Conservation (phyloP, 345 rosid species). For the Toxicodendron radicans region DNA sequence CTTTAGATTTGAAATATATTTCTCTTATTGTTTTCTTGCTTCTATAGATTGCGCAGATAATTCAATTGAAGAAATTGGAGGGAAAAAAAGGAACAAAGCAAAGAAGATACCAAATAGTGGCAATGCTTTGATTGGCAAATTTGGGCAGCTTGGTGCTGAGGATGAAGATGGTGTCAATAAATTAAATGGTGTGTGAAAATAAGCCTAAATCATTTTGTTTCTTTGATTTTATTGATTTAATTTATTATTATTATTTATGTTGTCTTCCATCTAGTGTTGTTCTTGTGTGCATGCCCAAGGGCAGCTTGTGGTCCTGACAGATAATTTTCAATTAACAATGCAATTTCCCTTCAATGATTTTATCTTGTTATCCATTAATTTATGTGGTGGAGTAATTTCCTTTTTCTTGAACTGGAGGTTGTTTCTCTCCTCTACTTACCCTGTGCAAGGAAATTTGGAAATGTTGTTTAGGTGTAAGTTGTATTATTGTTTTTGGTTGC, state of each 20-base stretch:
- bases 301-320: not conserved
- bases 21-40: not conserved
- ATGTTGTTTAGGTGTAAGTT: not conserved
- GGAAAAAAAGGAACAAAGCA: slow-evolving; percentile 28
- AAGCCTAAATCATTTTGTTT: not conserved
- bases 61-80: not conserved
- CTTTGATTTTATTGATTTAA: not conserved
- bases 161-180: slow-evolving; percentile 18
- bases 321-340: not conserved
- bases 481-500: not conserved
- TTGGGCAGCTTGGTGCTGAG: slow-evolving; percentile 13
- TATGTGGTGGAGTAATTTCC: not conserved
- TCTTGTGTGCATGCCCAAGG: not conserved
- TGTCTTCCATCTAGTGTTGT: not conserved
- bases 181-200: slow-evolving; percentile 18
- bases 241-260: not conserved
- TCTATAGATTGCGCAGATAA: slow-evolving; percentile 24
- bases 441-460: not conserved
- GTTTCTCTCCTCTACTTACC: not conserved
- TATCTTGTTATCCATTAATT: not conserved
- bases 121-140: slow-evolving; percentile 3
- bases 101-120: slow-evolving; percentile 25
- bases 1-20: not conserved
- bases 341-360: not conserved
- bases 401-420: not conserved